Conservation (phyloP, 1,284 basidiomycete genomes). For the Cryptococcus sp. region DNA sequence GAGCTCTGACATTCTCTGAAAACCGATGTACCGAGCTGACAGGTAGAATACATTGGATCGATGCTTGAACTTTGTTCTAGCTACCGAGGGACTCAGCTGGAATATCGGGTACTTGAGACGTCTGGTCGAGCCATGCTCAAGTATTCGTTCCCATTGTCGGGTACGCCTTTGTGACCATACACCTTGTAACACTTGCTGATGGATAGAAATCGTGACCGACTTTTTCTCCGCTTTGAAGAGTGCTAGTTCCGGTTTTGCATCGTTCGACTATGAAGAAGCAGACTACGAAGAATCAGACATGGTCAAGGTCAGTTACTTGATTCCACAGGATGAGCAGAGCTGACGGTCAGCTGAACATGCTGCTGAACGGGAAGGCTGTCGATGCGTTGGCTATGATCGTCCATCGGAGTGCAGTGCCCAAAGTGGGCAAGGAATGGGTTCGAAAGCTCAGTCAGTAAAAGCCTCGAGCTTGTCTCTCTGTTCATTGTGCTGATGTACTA, state of each 20-base stretch:
- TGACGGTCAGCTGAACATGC: constrained; percentile 66
- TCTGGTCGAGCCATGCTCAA: constrained; percentile 64
- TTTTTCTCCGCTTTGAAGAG: constrained; percentile 89
- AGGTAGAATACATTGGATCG: constrained; percentile 69
- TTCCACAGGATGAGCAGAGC: no score
- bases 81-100: constrained; percentile 69
- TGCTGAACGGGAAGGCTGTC: constrained; percentile 78
- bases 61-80: constrained; percentile 87
- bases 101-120: constrained; percentile 69
- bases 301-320: constrained; percentile 57
- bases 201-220: constrained; percentile 76
- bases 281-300: constrained; percentile 75
- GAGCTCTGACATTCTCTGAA: constrained; percentile 49
- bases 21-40: constrained; percentile 66
- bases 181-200: not conserved
- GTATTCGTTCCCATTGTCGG: constrained; percentile 67
- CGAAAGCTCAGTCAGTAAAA: constrained; percentile 71
- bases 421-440: constrained; percentile 72
- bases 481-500: constrained; percentile 34
- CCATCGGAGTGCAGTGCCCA: constrained; percentile 61
- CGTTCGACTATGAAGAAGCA: constrained; percentile 89
- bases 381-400: constrained; percentile 89
- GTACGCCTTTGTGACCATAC: constrained; percentile 6
- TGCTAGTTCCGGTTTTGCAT: constrained; percentile 79
- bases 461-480: not conserved